A percentile compares a stretch with the other conserved stretches of the same genome.
These are phyloP conservation scores for Chrysochromulina parva DNA, from an alignment of 78 protist species.

Conservation along the genomic window DNA sequence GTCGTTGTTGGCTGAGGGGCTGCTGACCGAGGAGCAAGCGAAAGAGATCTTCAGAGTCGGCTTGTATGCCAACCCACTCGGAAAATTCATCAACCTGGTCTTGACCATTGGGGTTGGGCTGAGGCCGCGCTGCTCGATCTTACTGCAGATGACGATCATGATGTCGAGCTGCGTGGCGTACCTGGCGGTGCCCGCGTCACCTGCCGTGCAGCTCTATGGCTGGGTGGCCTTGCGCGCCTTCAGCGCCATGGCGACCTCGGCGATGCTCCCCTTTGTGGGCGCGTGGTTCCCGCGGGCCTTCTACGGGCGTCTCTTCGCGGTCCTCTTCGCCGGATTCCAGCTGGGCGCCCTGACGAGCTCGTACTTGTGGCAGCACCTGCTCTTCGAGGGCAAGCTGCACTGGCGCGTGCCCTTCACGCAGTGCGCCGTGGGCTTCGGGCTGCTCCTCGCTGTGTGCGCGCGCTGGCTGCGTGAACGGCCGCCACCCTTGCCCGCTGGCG, in stretches of 20 bases:
- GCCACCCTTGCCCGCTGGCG: neutral
- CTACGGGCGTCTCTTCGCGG: neutral
- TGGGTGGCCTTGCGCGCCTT: neutral
- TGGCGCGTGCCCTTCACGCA: neutral
- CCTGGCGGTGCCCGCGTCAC: neutral
- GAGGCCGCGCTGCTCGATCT: neutral
- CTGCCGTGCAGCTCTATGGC: neutral
- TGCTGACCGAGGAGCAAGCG: neutral
- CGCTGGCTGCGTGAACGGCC: neutral
- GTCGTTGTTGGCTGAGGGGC: neutral
- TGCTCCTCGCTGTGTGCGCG: neutral
- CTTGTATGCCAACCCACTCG: neutral
- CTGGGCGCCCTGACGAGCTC: neutral
- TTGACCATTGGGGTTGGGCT: neutral
- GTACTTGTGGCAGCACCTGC: neutral
- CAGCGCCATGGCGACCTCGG: neutral
- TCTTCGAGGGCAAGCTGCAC: neutral
- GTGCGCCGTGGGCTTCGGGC: neutral
- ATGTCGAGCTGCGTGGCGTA: neutral
- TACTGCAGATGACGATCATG: neutral
- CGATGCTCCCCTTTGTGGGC: slow-evolving; percentile 1
- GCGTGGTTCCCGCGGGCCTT: neutral
- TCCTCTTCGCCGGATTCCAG: neutral
- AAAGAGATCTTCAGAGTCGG: neutral
- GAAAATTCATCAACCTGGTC: neutral